Evolutionary conservation across 768 basidiomycete species (phyloP).

Genomic region (Russula dissimulans): DNA sequence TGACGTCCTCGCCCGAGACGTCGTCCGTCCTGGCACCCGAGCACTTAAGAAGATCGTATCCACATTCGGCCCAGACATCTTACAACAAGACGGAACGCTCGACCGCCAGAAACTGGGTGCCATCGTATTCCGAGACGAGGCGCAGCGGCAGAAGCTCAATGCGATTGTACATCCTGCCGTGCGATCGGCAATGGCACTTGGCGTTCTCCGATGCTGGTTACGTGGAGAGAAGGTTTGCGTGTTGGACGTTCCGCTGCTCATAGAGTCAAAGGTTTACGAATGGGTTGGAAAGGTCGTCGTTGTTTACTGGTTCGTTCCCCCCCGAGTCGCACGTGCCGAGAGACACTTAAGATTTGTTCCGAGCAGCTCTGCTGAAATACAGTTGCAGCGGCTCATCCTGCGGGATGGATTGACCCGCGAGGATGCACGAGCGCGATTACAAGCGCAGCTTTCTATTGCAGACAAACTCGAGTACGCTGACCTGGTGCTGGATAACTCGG

Average conservation of each 20-base stretch:
- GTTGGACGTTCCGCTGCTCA: slow-evolving; percentile 84
- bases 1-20: slow-evolving; percentile 78
- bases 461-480: slow-evolving; percentile 82
- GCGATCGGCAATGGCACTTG: slow-evolving; percentile 62
- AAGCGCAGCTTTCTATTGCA: slow-evolving; percentile 70
- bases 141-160: slow-evolving; percentile 66
- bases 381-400: slow-evolving; percentile 71
- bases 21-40: slow-evolving; percentile 75
- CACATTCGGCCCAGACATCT: slow-evolving; percentile 62
- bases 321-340: neutral
- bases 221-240: slow-evolving; percentile 70
- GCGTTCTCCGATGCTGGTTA: slow-evolving; percentile 63
- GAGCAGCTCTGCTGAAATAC: slow-evolving; percentile 69
- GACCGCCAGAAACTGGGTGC: slow-evolving; percentile 77
- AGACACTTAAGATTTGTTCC: neutral
- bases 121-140: slow-evolving; percentile 75
- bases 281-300: slow-evolving; percentile 79
- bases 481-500: slow-evolving; percentile 82
- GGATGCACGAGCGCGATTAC: slow-evolving; percentile 66
- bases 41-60: slow-evolving; percentile 57
- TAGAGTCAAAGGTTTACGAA: slow-evolving; percentile 80
- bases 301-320: slow-evolving; percentile 71
- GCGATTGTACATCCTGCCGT: slow-evolving; percentile 88
- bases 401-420: slow-evolving; percentile 59
- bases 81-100: slow-evolving; percentile 60